These are phyloP conservation scores for Iodosphaeria phyllophila DNA, from an alignment of 2,329 filamentous ascomycete genomes.

Conservation along the genomic window DNA sequence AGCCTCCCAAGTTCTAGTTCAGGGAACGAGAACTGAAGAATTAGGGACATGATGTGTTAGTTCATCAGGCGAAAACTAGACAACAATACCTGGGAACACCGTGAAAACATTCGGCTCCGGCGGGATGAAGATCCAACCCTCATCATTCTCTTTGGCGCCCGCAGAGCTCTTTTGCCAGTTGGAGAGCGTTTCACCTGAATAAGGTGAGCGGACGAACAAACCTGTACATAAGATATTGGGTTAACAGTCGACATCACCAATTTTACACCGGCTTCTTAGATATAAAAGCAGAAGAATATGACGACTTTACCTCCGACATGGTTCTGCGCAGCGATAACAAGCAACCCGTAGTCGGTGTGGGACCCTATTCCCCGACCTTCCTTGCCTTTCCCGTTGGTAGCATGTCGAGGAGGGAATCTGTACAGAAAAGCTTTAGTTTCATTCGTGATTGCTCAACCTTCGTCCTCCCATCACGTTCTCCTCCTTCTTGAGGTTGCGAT, in stretches of 20 bases:
- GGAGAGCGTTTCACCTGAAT: conserved; percentile 18
- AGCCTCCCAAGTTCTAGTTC: too few relatives aligned
- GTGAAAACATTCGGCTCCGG: conserved; percentile 24
- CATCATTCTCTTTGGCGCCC: conserved; percentile 22
- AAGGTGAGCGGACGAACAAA: conserved; percentile 25
- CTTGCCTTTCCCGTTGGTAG: conserved; percentile 28
- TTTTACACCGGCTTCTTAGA: too few relatives aligned
- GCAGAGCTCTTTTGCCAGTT: conserved; percentile 27
- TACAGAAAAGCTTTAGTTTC: not conserved
- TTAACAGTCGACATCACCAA: too few relatives aligned
- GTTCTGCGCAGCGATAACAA: conserved; percentile 29
- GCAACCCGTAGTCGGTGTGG: conserved; percentile 31
- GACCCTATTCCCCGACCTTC: conserved; percentile 29
- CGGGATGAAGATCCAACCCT: conserved; percentile 27
- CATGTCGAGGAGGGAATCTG: conserved; percentile 15
- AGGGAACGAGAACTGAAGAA: too few relatives aligned
- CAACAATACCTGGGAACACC: conserved; percentile 23
- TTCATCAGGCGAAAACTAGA: too few relatives aligned
- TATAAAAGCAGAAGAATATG: not conserved
- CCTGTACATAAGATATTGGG: too few relatives aligned
- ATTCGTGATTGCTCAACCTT: too few relatives aligned
- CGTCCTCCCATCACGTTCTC: too few relatives aligned
- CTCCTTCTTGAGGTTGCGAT: not conserved
- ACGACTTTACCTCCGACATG: conserved; percentile 22
- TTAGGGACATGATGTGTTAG: too few relatives aligned